Evolutionary conservation across 805 yeast species (phyloP), one percentile per base, ranked within the genome.

Genomic region (Lachancea waltii): DNA sequence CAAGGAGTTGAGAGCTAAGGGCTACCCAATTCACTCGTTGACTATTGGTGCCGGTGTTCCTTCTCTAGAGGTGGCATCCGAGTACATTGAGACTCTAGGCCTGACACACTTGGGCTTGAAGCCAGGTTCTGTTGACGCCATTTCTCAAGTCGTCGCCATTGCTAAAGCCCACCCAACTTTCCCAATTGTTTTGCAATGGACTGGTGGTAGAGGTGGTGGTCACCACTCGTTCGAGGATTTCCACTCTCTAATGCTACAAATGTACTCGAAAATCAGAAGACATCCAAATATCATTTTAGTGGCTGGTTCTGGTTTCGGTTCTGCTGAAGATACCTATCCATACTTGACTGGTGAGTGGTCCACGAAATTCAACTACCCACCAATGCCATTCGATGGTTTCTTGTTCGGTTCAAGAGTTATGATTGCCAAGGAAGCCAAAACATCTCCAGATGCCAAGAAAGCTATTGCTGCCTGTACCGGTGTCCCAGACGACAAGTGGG

Each of bases 121-220:
- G 69, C 99, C 99, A 45, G 99, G 99, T 60, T 86, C 97, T 18
- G 74, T 87, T 40, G 98, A 92, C 52, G 82, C 97, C 30, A 86
- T 92, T 56, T 72, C 79, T 48, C 90, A 84, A 63, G 85, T 79
- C 50, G 79, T 92, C 53, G 68, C 81, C 45, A 92, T 92, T 59
- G 98, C 99, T 39, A 85, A 84, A 60, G 89, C 95, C 35, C 95
- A 89, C 68, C 98, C 98, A 50, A 69, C 64, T 47, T 92, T 92
- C 89, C 99, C 98, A 48, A 86, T 92, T 57, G 90, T 92, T 40
- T 69, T 92, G 54, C 98, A 92, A 72, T 92, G 99, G 99, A 92
- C 99, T 43, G 98, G 97, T 75, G 99, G 99, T 66, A 89, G 99
- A 76, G 99, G 97, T 70, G 99, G 99, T 76, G 99, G 99, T 60